Percentiles rank a stretch among this genome's conserved stretches.
Conservation (phyloP, 805 yeast genomes). For the Starmerella powellii region DNA sequence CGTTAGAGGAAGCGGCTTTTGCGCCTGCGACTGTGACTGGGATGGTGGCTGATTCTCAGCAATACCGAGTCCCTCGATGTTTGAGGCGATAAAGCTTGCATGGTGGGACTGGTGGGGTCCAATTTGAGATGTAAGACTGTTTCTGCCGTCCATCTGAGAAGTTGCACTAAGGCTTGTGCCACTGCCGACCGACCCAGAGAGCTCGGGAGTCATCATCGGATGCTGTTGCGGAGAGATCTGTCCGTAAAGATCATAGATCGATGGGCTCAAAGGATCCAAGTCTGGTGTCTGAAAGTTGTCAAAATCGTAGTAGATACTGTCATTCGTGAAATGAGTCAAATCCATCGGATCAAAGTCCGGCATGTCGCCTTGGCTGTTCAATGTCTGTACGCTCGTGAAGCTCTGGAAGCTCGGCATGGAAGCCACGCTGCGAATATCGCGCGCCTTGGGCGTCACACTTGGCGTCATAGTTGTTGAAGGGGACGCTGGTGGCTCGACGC, state of each 20-base stretch:
- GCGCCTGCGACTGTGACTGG: neutral
- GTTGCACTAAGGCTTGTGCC: conserved; percentile 6
- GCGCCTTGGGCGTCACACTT: conserved; percentile 1
- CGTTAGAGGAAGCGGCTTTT: neutral
- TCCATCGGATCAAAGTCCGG: conserved; percentile 4
- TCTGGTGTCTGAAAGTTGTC: conserved; percentile 12
- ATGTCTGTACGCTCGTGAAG: conserved; percentile 1
- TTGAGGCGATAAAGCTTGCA: neutral
- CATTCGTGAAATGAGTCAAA: neutral
- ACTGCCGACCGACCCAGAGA: conserved; percentile 11
- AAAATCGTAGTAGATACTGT: conserved; percentile 1
- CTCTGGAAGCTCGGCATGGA: conserved; percentile 9
- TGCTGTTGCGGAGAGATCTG: conserved; percentile 6
- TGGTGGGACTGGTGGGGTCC: neutral
- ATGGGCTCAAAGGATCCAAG: conserved; percentile 12
- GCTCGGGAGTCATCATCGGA: conserved; percentile 13
- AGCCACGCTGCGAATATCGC: conserved; percentile 3
- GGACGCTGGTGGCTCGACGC: neutral
- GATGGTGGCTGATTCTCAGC: conserved; percentile 8
- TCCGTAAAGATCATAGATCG: conserved; percentile 9
- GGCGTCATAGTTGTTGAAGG: conserved; percentile 1
- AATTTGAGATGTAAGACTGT: neutral
- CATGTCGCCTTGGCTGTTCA: conserved; percentile 4
- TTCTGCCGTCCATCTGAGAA: neutral
- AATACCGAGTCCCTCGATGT: conserved; percentile 19